Percentiles rank a stretch among this genome's conserved stretches.
phyloP scores from a whole-genome alignment of 495 filamentous ascomycete species.

The Aspergillus coremiiformis region DNA sequence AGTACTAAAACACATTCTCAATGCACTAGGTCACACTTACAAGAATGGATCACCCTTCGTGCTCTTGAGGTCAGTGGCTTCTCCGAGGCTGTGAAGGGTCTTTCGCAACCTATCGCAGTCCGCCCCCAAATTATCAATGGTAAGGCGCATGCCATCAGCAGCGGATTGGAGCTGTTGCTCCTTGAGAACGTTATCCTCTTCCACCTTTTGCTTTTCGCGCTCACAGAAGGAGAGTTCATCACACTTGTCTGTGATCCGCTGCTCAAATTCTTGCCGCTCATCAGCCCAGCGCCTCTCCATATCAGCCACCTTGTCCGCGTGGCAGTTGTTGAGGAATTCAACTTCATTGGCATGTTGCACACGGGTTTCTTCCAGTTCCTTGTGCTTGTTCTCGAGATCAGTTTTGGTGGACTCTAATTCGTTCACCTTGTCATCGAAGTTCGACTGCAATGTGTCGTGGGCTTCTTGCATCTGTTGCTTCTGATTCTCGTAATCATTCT shows the following conservation, averaged over 20 bases:
- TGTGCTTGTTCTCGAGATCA: constrained; percentile 20
- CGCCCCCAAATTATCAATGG: constrained; percentile 44
- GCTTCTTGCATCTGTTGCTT: constrained; percentile 37
- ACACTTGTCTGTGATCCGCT: constrained; percentile 33
- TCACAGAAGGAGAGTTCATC: constrained; percentile 32
- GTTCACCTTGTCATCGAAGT: constrained; percentile 27
- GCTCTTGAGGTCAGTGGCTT: constrained; percentile 52
- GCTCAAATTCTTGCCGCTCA: constrained; percentile 28
- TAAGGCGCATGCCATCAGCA: constrained; percentile 43
- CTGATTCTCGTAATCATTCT: constrained; percentile 38
- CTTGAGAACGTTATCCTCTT: constrained; percentile 40
- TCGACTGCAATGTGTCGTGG: constrained; percentile 29
- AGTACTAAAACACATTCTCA: constrained; percentile 17
- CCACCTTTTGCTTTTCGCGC: constrained; percentile 42
- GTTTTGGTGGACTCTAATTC: constrained; percentile 24
- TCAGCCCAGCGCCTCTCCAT: constrained; percentile 34
- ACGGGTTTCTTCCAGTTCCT: constrained; percentile 26
- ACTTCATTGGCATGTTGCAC: constrained; percentile 27
- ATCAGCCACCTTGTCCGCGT: constrained; percentile 32
- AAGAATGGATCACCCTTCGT: constrained; percentile 55
- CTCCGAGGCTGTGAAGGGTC: constrained; percentile 50
- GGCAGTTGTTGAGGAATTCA: constrained; percentile 16
- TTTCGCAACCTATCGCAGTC: constrained; percentile 53
- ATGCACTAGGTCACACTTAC: constrained; percentile 48
- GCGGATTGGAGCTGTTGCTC: constrained; percentile 43